Evolutionary conservation across 257 asterid species (phyloP).

Genomic region (Buddleja alternifolia): DNA sequence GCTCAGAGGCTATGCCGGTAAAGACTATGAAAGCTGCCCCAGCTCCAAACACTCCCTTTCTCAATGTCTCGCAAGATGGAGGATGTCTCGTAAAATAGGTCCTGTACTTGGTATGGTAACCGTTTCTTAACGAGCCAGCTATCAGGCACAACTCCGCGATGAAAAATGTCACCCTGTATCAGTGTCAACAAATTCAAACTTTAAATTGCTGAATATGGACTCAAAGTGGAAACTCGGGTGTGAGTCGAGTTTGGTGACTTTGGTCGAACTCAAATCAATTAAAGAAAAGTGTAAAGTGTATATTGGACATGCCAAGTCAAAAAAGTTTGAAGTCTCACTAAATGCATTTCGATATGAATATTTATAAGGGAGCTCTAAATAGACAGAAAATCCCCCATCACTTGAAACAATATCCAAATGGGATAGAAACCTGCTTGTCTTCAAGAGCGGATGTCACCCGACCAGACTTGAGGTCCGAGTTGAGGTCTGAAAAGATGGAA

Average conservation of each 20-base stretch:
- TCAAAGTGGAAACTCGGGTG: neutral
- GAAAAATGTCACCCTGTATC: conserved; percentile 62
- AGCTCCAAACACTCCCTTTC: conserved; percentile 87
- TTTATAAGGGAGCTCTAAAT: too few relatives aligned
- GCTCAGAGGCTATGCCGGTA: conserved; percentile 69
- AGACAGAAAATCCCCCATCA: too few relatives aligned
- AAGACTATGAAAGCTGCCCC: conserved; percentile 81
- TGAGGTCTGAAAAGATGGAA: conserved; percentile 61
- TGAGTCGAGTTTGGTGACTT: too few relatives aligned
- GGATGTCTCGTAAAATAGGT: conserved; percentile 45
- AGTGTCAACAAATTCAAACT: neutral
- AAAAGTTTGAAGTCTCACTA: too few relatives aligned
- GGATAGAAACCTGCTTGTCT: too few relatives aligned
- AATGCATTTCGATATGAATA: too few relatives aligned
- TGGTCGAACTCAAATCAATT: too few relatives aligned
- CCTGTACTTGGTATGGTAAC: conserved; percentile 75
- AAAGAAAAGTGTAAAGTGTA: too few relatives aligned
- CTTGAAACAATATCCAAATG: too few relatives aligned
- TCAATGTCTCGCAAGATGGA: conserved; percentile 77
- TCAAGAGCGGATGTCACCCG: too few relatives aligned
- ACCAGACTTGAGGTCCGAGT: too few relatives aligned
- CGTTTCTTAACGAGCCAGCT: conserved; percentile 77
- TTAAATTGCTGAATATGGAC: neutral
- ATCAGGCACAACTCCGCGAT: conserved; percentile 79
- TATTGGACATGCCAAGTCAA: too few relatives aligned